These are phyloP conservation scores for Jackrogersella minutella DNA, from an alignment of 495 filamentous ascomycete species.

Conservation along the genomic window DNA sequence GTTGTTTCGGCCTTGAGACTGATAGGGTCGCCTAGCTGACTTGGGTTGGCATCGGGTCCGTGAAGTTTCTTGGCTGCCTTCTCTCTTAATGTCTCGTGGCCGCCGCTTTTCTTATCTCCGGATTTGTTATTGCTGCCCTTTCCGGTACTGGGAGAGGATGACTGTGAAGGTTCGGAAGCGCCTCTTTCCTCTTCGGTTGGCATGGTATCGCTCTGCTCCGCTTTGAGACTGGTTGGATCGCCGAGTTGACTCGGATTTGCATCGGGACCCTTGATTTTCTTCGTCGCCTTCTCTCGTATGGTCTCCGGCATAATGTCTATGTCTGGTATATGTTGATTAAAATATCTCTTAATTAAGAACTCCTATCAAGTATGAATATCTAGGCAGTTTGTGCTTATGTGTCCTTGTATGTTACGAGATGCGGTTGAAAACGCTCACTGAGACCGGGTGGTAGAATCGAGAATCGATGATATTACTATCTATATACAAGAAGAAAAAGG, in stretches of 20 bases:
- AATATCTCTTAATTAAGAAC: no score
- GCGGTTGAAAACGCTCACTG: background rate
- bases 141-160: background rate
- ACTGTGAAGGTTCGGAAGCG: slow-evolving; percentile 8
- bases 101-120: background rate
- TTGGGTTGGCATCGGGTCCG: slow-evolving; percentile 50
- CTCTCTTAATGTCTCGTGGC: slow-evolving; percentile 37
- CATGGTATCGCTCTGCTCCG: slow-evolving; percentile 46
- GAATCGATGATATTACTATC: slow-evolving; percentile 1
- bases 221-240: slow-evolving; percentile 54
- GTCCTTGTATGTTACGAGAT: background rate
- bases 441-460: background rate
- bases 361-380: background rate
- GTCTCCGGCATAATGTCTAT: slow-evolving; percentile 40
- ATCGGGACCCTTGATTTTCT: slow-evolving; percentile 47
- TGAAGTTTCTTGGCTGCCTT: slow-evolving; percentile 49
- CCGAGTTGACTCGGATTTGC: slow-evolving; percentile 55
- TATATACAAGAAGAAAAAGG: background rate
- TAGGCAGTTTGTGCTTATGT: background rate
- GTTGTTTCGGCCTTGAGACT: slow-evolving; percentile 54
- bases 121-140: background rate
- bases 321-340: background rate
- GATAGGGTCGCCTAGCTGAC: slow-evolving; percentile 52
- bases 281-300: slow-evolving; percentile 46
- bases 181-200: slow-evolving; percentile 35